Evolutionary conservation across 2,329 filamentous ascomycete genomes (phyloP), one percentile per base, ranked within the genome.

Genomic region (Aspergillus neoniger): DNA sequence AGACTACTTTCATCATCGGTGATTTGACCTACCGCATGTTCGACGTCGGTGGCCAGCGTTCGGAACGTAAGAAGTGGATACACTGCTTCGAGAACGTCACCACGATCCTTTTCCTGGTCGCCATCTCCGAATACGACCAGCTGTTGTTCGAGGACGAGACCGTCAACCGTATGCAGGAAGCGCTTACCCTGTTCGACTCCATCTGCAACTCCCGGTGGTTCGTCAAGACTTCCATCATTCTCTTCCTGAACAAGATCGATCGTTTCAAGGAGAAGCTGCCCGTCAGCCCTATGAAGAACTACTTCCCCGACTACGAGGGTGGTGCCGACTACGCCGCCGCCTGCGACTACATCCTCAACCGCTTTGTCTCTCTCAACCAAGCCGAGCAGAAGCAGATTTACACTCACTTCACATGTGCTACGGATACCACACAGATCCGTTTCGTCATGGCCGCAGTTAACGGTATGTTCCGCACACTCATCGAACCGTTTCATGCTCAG

Each of bases 381-480:
- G 94, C 97, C 77, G 95, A 98, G 83, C 96, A 92, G 58, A 99
- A 99, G 85, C 95, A 99, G 79, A 98, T 99, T 78, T 99, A 99
- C 85, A 99, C 95, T 61, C 95, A 98, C 80, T 99, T 99, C 81
- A 99, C 95, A 54, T 98, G 95, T 77, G 95, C 95, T 63, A 99
- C 95, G 52, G 95, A 99, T 76, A 99, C 95, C 32, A 97, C 95
- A 73, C 95, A 99, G 80, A 99, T 99, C 72, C 89, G 95, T 75
- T 98, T 99, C 84, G 95, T 99, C 80, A 99, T 99, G 95, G 93
- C 94, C 64, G 95, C 95, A 69, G 95, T 99, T 74, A 99, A 99
- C 81, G 93, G 93, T 96, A 85, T 73, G 88, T 77, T 44, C 36
- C n/a, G 39, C 8, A 30, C 32, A 14, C 32, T 32, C 23, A n/a